Conservation (phyloP, 768 basidiomycete genomes). For the Mycena galopus region DNA sequence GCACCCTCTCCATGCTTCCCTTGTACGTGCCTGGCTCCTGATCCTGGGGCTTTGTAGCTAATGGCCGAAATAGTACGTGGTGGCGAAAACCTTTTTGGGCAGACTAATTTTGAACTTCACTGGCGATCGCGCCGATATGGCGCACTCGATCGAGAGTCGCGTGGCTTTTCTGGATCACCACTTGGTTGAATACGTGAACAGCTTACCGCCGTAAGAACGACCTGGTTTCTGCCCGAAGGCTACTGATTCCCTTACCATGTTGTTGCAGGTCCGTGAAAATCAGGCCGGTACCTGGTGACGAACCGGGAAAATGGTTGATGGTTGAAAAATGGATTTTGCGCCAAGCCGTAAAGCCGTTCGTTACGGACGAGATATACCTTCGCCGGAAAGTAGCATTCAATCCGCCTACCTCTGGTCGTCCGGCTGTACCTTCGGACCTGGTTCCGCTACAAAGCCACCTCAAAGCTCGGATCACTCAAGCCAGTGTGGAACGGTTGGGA, state of each 20-base stretch:
- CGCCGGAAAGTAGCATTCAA: slow-evolving; percentile 31
- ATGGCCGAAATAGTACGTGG: slow-evolving; percentile 12
- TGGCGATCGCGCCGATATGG: slow-evolving; percentile 35
- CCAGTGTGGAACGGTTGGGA: slow-evolving; percentile 26
- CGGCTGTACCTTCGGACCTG: background rate
- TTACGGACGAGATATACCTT: slow-evolving; percentile 35
- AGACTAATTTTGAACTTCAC: slow-evolving; percentile 4
- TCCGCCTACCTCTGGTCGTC: slow-evolving; percentile 11
- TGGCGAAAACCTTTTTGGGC: slow-evolving; percentile 14
- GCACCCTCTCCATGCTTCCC: slow-evolving; percentile 24
- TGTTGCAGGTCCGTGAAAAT: slow-evolving; percentile 17
- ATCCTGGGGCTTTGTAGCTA: background rate
- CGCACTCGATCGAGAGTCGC: slow-evolving; percentile 30
- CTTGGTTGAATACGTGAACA: slow-evolving; percentile 32
- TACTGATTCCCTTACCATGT: background rate
- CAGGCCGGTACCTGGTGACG: slow-evolving; percentile 2
- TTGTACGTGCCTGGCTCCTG: slow-evolving; percentile 11
- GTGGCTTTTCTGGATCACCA: slow-evolving; percentile 33
- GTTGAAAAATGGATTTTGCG: slow-evolving; percentile 38
- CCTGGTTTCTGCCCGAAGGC: background rate
- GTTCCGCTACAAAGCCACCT: slow-evolving; percentile 28
- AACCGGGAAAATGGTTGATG: slow-evolving; percentile 22
- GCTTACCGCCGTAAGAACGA: slow-evolving; percentile 23
- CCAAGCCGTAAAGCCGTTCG: slow-evolving; percentile 34
- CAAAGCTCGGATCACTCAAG: slow-evolving; percentile 26